A percentile compares a stretch with the other conserved stretches of the same genome.
Evolutionary conservation across 306 rosid species (phyloP).

Genomic region (Trifolium subterraneum): DNA sequence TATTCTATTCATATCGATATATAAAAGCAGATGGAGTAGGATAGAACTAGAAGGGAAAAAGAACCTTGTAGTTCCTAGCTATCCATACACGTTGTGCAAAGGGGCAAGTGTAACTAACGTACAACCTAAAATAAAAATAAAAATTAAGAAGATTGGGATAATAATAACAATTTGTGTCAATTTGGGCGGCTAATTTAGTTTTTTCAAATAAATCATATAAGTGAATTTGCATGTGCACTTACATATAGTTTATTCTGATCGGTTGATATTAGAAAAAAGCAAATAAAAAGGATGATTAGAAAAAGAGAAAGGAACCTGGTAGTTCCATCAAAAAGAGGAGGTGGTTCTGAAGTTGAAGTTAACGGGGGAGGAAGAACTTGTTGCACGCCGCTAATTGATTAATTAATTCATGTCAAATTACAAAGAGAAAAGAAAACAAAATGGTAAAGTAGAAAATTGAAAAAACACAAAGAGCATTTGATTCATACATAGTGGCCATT

Average conservation of each 20-base stretch:
- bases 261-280: no score
- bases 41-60: no score
- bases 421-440: not conserved
- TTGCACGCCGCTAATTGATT: constrained; percentile 34
- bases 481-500: not conserved
- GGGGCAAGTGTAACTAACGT: constrained; percentile 61
- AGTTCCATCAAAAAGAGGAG: constrained; percentile 85
- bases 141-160: not conserved
- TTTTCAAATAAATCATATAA: no score
- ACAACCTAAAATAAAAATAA: constrained; percentile 51
- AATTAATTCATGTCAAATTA: no score
- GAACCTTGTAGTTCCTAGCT: constrained; percentile 74
- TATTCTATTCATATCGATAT: no score
- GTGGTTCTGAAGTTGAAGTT: constrained; percentile 65
- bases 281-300: no score
- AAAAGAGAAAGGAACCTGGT: constrained; percentile 58
- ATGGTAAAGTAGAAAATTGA: not conserved
- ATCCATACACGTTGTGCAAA: constrained; percentile 92
- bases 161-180: no score
- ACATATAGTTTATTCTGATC: no score
- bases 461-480: not conserved
- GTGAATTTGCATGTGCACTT: no score
- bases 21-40: no score
- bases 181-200: no score
- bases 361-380: constrained; percentile 55